phyloP scores from a whole-genome alignment of 176 grass and related monocot genomes.

The Bothriochloa decipiens region DNA sequence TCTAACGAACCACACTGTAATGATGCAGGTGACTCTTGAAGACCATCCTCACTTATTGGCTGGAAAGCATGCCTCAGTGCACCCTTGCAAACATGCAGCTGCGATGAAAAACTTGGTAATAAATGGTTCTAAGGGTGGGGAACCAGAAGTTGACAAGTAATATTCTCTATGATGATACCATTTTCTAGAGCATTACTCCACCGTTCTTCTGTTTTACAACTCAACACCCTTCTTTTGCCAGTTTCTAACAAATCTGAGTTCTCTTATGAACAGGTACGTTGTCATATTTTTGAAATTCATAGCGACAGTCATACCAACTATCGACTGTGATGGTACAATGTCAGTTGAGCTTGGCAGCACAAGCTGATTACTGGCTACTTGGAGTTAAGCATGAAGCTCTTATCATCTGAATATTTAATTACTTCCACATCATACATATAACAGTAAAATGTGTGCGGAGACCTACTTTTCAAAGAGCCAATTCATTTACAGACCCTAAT shows the following conservation, averaged over 20 bases:
- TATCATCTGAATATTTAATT: neutral
- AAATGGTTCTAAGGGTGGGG: conserved; percentile 62
- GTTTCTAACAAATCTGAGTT: neutral
- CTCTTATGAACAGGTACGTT: conserved; percentile 64
- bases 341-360: conserved; percentile 83
- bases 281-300: conserved; percentile 99
- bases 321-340: conserved; percentile 97
- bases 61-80: conserved; percentile 88
- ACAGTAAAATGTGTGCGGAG: too few species aligned
- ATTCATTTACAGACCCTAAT: neutral
- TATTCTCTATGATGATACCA: too few species aligned
- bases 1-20: too few species aligned
- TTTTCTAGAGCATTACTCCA: too few species aligned
- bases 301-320: conserved; percentile 86
- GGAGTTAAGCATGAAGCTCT: conserved; percentile 20
- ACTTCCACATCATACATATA: neutral
- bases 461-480: neutral
- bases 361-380: conserved; percentile 48
- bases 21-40: conserved; percentile 83
- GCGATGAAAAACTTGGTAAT: conserved; percentile 98
- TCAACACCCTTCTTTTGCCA: neutral
- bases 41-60: conserved; percentile 83
- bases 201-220: neutral
- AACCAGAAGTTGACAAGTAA: conserved; percentile 97
- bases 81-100: conserved; percentile 86